Percentiles rank a stretch among this genome's conserved stretches.
Evolutionary conservation across 2,329 filamentous ascomycete genomes (phyloP).

Genomic region (Paracoccidioides brasiliensis): DNA sequence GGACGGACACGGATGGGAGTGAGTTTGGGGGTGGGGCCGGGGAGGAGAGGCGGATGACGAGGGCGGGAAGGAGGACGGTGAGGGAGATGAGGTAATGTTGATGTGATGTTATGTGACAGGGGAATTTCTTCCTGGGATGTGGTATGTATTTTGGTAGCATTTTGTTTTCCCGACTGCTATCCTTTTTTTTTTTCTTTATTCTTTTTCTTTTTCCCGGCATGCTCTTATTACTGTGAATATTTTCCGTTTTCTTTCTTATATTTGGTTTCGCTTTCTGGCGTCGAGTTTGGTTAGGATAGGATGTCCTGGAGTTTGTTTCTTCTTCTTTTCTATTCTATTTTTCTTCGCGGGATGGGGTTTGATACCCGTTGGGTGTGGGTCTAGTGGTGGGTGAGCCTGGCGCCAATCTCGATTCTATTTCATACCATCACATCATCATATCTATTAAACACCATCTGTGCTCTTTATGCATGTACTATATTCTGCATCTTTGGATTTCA

Average conservation of each 20-base stretch:
- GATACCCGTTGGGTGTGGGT: no score
- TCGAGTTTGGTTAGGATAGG: not conserved
- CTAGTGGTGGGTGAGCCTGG: no score
- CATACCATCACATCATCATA: no score
- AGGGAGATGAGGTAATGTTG: slow-evolving; percentile 22
- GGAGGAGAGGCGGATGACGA: slow-evolving; percentile 24
- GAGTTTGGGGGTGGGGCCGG: slow-evolving; percentile 23
- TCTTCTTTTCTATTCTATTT: not conserved
- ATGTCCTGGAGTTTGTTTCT: not conserved
- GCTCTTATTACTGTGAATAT: not conserved
- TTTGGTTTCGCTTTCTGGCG: not conserved
- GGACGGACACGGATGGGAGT: slow-evolving; percentile 27
- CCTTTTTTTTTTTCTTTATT: not conserved
- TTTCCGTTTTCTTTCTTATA: no score
- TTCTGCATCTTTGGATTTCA: no score
- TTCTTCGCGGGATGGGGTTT: no score
- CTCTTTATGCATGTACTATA: no score
- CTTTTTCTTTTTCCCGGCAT: not conserved
- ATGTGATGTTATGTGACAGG: slow-evolving; percentile 16
- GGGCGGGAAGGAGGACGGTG: slow-evolving; percentile 22
- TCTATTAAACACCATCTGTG: no score
- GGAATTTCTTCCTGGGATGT: not conserved
- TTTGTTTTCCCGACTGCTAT: not conserved
- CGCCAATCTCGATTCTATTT: no score
- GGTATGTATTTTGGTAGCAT: not conserved